phyloP scores from a whole-genome alignment of 768 basidiomycete genomes.

The Leccinum disarticulatum region DNA sequence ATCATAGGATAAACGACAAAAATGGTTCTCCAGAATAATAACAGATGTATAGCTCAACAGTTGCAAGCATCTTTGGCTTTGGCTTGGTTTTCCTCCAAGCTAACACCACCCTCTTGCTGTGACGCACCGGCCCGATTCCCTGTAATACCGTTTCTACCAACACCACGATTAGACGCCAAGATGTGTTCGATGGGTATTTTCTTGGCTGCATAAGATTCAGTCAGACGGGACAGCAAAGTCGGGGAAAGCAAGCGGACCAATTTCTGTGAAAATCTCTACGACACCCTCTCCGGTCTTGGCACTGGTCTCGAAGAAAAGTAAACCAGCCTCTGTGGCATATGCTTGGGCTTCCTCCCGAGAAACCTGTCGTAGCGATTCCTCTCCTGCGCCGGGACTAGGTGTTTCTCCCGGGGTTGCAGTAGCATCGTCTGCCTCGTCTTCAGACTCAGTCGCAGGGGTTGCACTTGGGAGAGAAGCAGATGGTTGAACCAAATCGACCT shows the following conservation, averaged over 20 bases:
- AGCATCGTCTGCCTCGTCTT: slow-evolving; percentile 93
- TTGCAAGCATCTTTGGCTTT: slow-evolving; percentile 80
- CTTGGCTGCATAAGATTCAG: slow-evolving; percentile 53
- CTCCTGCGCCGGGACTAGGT: slow-evolving; percentile 47
- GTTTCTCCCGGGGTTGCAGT: slow-evolving; percentile 79
- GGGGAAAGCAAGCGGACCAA: slow-evolving; percentile 56
- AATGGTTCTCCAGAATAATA: slow-evolving; percentile 17
- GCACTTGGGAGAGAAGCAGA: slow-evolving; percentile 48
- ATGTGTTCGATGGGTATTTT: slow-evolving; percentile 94
- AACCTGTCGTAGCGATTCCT: slow-evolving; percentile 85
- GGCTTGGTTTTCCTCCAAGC: slow-evolving; percentile 62
- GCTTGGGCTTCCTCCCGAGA: slow-evolving; percentile 93
- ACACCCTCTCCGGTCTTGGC: slow-evolving; percentile 97
- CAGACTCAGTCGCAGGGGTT: slow-evolving; percentile 61
- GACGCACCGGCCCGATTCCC: slow-evolving; percentile 51
- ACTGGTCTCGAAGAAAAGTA: slow-evolving; percentile 96
- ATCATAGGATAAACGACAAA: slow-evolving; percentile 21
- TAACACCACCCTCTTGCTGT: slow-evolving; percentile 58
- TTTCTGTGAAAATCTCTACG: slow-evolving; percentile 96
- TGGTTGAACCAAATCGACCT: slow-evolving; percentile 84
- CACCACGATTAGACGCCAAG: slow-evolving; percentile 73
- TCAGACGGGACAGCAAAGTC: background rate
- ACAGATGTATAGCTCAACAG: slow-evolving; percentile 50
- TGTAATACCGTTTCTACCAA: slow-evolving; percentile 59
- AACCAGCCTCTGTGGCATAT: slow-evolving; percentile 91